Evolutionary conservation across 805 yeast genomes (phyloP).

Genomic region (Barnettozyma vustinii): DNA sequence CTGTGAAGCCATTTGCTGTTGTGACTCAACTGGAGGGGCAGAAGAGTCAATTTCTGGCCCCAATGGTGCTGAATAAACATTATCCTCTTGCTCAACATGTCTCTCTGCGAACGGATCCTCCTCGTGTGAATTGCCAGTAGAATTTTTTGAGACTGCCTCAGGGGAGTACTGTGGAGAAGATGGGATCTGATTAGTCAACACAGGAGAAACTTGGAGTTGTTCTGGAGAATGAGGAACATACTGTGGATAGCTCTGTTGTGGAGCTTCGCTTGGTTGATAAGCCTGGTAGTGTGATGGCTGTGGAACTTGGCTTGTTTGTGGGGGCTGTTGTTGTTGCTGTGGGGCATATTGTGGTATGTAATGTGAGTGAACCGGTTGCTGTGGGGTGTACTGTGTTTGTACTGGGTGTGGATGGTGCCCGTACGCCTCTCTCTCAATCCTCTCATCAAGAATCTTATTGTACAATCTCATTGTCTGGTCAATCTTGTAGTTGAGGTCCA

Average conservation of each 20-base stretch:
- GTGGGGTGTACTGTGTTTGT: slow-evolving; percentile 5
- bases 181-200: background rate
- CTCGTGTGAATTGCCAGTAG: background rate
- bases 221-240: slow-evolving; percentile 5
- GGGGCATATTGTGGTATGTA: background rate
- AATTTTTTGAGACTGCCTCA: background rate
- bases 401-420: slow-evolving; percentile 6
- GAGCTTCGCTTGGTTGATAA: slow-evolving; percentile 3
- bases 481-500: slow-evolving; percentile 73
- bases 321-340: slow-evolving; percentile 6
- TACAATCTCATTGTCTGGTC: slow-evolving; percentile 72
- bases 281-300: slow-evolving; percentile 7
- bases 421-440: slow-evolving; percentile 34
- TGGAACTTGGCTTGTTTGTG: slow-evolving; percentile 2
- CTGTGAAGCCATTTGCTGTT: slow-evolving; percentile 9
- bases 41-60: slow-evolving; percentile 2
- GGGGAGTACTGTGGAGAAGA: background rate
- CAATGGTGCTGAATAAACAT: slow-evolving; percentile 20
- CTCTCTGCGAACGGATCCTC: slow-evolving; percentile 11
- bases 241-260: slow-evolving; percentile 10
- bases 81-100: slow-evolving; percentile 14
- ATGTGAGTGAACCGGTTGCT: slow-evolving; percentile 3
- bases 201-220: background rate
- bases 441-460: slow-evolving; percentile 63
- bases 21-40: slow-evolving; percentile 8